Evolutionary conservation across 495 filamentous ascomycete species (phyloP).

Genomic region (Arthonia radiata): DNA sequence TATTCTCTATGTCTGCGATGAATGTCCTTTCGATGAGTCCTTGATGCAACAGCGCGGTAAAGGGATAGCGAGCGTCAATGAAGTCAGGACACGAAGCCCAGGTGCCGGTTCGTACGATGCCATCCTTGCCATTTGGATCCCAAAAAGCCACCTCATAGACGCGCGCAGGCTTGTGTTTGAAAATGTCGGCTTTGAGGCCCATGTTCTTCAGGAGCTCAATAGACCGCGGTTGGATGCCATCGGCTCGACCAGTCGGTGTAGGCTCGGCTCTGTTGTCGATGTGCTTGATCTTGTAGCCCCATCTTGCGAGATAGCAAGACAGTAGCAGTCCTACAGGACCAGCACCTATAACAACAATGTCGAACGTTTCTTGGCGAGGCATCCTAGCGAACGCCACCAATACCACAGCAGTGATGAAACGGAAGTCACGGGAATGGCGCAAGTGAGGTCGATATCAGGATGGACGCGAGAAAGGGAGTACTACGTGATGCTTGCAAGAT

Average conservation of each 20-base stretch:
- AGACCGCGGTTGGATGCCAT: constrained; percentile 53
- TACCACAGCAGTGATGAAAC: too few relatives aligned
- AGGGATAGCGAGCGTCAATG: constrained; percentile 40
- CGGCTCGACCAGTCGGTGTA: constrained; percentile 41
- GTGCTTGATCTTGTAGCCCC: constrained; percentile 44
- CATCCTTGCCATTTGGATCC: constrained; percentile 31
- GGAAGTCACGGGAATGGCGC: too few relatives aligned
- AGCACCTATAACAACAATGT: constrained; percentile 68
- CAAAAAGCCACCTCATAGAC: constrained; percentile 45
- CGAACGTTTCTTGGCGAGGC: too few relatives aligned
- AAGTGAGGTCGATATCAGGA: too few relatives aligned
- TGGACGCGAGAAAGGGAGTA: too few relatives aligned
- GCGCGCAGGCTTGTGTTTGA: constrained; percentile 38
- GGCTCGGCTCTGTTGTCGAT: constrained; percentile 39
- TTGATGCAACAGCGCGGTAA: constrained; percentile 39
- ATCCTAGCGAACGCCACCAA: too few relatives aligned
- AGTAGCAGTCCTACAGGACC: constrained; percentile 73
- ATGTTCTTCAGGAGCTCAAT: constrained; percentile 43
- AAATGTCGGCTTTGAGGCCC: constrained; percentile 35
- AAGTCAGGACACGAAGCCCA: constrained; percentile 39
- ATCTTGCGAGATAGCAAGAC: constrained; percentile 51
- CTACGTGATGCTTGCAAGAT: too few relatives aligned
- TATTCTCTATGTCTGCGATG: constrained; percentile 34
- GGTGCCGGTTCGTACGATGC: constrained; percentile 34
- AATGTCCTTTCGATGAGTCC: constrained; percentile 40